Evolutionary conservation across 2,329 filamentous ascomycete genomes (phyloP).

Genomic region (Alternaria hordeiaustralica): DNA sequence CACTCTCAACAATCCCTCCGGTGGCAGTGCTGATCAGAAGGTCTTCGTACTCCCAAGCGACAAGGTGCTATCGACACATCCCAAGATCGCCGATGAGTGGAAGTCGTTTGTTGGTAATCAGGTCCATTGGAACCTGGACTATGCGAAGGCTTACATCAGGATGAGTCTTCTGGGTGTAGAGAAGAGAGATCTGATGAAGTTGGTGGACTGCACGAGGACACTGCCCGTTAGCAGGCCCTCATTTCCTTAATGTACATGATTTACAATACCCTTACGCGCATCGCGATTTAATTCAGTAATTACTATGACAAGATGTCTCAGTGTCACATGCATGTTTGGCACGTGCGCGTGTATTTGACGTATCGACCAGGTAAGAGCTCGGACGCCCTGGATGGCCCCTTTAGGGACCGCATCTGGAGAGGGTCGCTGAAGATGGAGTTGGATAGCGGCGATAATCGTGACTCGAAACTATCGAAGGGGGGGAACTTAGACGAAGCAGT

Average conservation of each 20-base stretch:
- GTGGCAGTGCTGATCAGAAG: slow-evolving; percentile 17
- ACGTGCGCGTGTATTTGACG: background rate
- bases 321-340: background rate
- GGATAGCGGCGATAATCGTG: background rate
- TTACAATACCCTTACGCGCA: background rate
- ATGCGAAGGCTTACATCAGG: slow-evolving; percentile 41
- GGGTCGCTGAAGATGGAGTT: background rate
- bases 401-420: background rate
- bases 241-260: slow-evolving; percentile 6
- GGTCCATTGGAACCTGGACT: slow-evolving; percentile 39
- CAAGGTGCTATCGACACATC: slow-evolving; percentile 32
- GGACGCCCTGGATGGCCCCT: background rate
- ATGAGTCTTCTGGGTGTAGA: slow-evolving; percentile 39
- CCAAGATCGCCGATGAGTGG: slow-evolving; percentile 37
- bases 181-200: slow-evolving; percentile 27
- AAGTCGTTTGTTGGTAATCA: slow-evolving; percentile 36
- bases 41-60: slow-evolving; percentile 41
- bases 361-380: background rate
- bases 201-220: slow-evolving; percentile 40
- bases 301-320: background rate
- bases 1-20: slow-evolving; percentile 36
- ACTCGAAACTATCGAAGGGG: background rate
- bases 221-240: slow-evolving; percentile 26
- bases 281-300: background rate
- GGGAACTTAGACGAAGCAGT: no score